Evolutionary conservation across 177 flowering plant genomes (phyloP), one percentile per base, ranked within the genome.

Genomic region (Vitis hybrid): DNA sequence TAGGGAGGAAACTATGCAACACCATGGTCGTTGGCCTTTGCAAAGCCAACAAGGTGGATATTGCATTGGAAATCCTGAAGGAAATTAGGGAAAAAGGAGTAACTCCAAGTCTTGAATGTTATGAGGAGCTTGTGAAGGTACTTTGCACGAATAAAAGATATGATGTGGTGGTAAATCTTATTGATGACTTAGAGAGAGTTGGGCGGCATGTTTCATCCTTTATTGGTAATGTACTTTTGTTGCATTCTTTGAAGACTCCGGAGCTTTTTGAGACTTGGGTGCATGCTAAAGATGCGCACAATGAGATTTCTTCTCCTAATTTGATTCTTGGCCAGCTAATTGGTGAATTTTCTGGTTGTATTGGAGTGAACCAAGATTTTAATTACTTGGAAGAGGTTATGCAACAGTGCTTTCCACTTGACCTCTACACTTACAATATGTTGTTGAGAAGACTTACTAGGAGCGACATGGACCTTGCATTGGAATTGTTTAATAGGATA

Each of bases 341-440:
- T 74, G 78, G 82, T 64, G 71, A 67, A 62, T 90, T 91, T 82
- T 89, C 88, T 68, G 84, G 84, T 53, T 54, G 68, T 49, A 24
- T 78, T 33, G 72, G 20, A 53, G 58, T 70, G 52, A 62, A 60
- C 31, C 18, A 51, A 57, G 49, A 72, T 65, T 65, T 81, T n/a
- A 83, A 80, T 61, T 72, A 75, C 54, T 71, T 89, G 76, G 94
- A 89, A 72, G 84, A 83, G 71, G 65, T 79, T 55, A 76, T 91
- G 31, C 71, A 73, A 59, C 73, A 75, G 53, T 87, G 86, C 72
- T 88, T 90, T 62, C 87, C 80, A 2, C 85, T 68, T 49, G 78
- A 92, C 72, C 19, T 78, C 14, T 88, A 69, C 80, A 85, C 97
- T 28, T 87, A 86, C 78, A 92, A 92, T 75, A 50, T 91, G 82